Percentiles rank a stretch among this genome's conserved stretches.
phyloP scores from a whole-genome alignment of 805 yeast species.

The Candida alai region DNA sequence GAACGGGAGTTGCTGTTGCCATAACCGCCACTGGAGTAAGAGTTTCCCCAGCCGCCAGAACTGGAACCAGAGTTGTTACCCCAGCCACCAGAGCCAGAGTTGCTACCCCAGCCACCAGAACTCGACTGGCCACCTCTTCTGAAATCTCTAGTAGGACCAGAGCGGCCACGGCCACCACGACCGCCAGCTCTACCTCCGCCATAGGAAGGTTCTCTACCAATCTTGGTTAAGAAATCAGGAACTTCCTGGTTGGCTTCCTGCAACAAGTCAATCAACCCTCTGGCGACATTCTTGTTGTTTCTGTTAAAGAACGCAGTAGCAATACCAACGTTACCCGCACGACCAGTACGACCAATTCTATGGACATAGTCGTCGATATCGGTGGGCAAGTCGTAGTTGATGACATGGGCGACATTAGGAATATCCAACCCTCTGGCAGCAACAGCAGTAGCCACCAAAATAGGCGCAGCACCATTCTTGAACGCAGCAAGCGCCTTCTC shows the following conservation, averaged over 20 bases:
- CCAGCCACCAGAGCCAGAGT: constrained; percentile 20
- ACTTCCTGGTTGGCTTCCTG: constrained; percentile 97
- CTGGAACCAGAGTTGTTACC: constrained; percentile 14
- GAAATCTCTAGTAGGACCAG: constrained; percentile 47
- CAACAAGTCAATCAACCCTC: constrained; percentile 82
- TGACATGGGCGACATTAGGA: constrained; percentile 97
- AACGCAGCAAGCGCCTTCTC: constrained; percentile 95
- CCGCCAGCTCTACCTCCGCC: constrained; percentile 37
- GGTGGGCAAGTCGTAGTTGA: constrained; percentile 94
- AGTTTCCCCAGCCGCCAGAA: constrained; percentile 14
- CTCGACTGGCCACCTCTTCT: constrained; percentile 38
- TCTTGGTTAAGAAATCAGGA: constrained; percentile 79
- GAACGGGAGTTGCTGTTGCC: constrained; percentile 13
- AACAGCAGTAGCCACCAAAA: constrained; percentile 98
- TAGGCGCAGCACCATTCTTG: constrained; percentile 87
- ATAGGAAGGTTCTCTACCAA: constrained; percentile 70
- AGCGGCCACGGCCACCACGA: constrained; percentile 42
- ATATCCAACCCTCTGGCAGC: constrained; percentile 99
- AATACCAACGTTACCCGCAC: constrained; percentile 99
- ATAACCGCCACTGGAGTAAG: constrained; percentile 15
- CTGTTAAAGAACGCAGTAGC: constrained; percentile 99
- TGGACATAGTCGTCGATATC: constrained; percentile 99
- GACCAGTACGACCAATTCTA: constrained; percentile 99
- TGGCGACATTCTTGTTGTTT: constrained; percentile 83
- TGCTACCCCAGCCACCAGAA: constrained; percentile 23